Conservation (phyloP, 192 early-diverging fungal genomes). For the Entomortierella lignicola region DNA sequence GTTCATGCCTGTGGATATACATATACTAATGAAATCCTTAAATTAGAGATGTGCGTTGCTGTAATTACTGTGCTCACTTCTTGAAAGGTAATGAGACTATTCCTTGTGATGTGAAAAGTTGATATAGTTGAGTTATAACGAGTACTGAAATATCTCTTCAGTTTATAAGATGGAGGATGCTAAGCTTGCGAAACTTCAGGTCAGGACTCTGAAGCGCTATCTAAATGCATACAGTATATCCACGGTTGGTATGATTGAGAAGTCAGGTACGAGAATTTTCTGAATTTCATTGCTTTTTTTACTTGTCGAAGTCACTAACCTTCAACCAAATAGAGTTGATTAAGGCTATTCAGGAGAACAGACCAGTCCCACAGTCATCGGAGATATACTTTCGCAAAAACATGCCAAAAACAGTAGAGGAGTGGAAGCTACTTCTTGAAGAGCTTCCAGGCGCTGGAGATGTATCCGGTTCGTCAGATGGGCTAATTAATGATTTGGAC, state of each 20-base stretch:
- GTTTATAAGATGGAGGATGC: slow-evolving; percentile 36
- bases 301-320: too few relatives aligned
- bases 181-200: slow-evolving; percentile 20
- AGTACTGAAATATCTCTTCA: neutral
- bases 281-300: neutral
- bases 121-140: neutral
- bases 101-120: too few relatives aligned
- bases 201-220: slow-evolving; percentile 39
- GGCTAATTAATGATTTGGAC: slow-evolving; percentile 23
- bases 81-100: slow-evolving; percentile 18
- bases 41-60: slow-evolving; percentile 30
- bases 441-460: slow-evolving; percentile 1
- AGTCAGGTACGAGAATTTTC: slow-evolving; percentile 13
- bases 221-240: slow-evolving; percentile 32
- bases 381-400: slow-evolving; percentile 33
- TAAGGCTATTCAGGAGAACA: slow-evolving; percentile 26
- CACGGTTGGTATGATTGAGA: slow-evolving; percentile 22
- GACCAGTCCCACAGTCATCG: slow-evolving; percentile 19
- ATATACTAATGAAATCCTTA: neutral
- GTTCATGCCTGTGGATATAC: neutral
- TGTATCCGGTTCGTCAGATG: neutral
- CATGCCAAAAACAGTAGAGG: slow-evolving; percentile 31
- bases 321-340: slow-evolving; percentile 17
- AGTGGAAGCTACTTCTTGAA: slow-evolving; percentile 3
- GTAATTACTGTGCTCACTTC: slow-evolving; percentile 37